phyloP scores from a whole-genome alignment of 176 grass and related monocot genomes.

The Areca catechu region DNA sequence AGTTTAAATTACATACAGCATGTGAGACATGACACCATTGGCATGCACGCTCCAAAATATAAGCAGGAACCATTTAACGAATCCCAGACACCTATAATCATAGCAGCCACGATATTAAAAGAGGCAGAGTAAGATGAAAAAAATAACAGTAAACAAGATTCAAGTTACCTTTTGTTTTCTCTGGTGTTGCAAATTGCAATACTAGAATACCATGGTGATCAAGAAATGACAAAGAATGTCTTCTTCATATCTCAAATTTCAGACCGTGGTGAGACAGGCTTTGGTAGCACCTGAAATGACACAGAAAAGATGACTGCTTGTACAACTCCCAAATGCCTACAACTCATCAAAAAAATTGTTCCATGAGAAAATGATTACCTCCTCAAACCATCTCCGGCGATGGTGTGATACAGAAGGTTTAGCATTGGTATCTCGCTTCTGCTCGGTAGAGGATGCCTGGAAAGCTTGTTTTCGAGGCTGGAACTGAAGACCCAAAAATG shows the following conservation, averaged over 20 bases:
- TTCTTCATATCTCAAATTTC: constrained; percentile 38
- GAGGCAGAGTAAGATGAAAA: neutral
- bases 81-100: neutral
- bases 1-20: neutral
- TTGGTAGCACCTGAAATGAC: constrained; percentile 47
- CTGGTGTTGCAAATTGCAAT: constrained; percentile 15
- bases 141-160: constrained; percentile 1
- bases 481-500: constrained; percentile 85
- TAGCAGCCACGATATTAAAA: too few species aligned
- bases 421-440: constrained; percentile 34
- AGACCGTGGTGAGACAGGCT: constrained; percentile 26
- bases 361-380: constrained; percentile 41
- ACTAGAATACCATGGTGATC: constrained; percentile 6
- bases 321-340: neutral
- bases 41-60: neutral
- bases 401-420: constrained; percentile 37
- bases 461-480: constrained; percentile 64
- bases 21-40: neutral
- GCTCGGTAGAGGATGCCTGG: constrained; percentile 11
- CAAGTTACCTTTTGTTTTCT: neutral
- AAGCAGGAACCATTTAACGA: neutral
- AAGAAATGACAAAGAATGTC: neutral
- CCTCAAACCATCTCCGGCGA: constrained; percentile 55
- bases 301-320: constrained; percentile 9
- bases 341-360: constrained; percentile 11